Conservation (phyloP, 176 grass and related monocot genomes). For the Oryza brachyantha region DNA sequence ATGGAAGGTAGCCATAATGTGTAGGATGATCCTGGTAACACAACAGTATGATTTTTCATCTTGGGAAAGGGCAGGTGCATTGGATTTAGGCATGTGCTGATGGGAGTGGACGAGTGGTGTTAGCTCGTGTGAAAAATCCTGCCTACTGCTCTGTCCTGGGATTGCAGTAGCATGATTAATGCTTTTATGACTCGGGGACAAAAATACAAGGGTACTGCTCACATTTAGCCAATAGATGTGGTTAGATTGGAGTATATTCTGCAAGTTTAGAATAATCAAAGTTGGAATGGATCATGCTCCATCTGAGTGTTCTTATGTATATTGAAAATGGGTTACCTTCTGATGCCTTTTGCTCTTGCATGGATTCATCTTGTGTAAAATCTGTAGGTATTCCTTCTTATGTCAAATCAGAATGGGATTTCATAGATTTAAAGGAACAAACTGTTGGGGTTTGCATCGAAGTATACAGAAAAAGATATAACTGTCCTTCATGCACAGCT, state of each 20-base stretch:
- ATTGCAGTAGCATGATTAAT: too few relatives aligned
- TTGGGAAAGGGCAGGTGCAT: too few relatives aligned
- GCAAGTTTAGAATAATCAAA: neutral
- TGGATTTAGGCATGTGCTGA: too few relatives aligned
- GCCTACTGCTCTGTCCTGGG: too few relatives aligned
- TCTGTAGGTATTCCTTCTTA: neutral
- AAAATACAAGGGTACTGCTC: neutral
- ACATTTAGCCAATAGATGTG: neutral
- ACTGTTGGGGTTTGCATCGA: neutral
- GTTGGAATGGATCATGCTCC: neutral
- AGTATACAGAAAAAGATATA: neutral
- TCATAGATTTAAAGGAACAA: neutral
- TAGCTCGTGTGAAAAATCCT: too few relatives aligned
- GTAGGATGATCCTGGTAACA: too few relatives aligned
- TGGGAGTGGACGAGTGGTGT: too few relatives aligned
- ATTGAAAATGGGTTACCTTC: neutral
- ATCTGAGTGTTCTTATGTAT: neutral
- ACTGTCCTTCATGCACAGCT: neutral
- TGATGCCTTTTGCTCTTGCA: neutral
- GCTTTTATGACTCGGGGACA: neutral
- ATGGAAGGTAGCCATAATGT: too few relatives aligned
- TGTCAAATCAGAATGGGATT: neutral
- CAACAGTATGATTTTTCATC: too few relatives aligned
- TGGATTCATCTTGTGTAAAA: neutral
- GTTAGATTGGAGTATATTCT: neutral